These are phyloP conservation scores for Galeopsis tetrahit DNA, from an alignment of 257 asterid species.

Conservation along the genomic window DNA sequence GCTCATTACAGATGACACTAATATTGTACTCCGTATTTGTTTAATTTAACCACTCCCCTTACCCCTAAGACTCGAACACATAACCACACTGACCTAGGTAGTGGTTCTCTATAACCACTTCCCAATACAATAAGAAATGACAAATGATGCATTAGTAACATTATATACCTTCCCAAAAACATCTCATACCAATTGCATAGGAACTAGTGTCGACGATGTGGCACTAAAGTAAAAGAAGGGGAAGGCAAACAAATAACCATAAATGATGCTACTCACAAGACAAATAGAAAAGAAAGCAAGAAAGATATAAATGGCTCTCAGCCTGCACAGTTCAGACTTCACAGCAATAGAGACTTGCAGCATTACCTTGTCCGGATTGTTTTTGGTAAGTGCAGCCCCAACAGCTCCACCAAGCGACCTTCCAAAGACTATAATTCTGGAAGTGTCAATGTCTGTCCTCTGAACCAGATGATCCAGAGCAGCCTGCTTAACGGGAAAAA, in stretches of 20 bases:
- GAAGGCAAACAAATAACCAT: neutral
- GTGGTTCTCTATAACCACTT: too few species aligned
- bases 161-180: slow-evolving; percentile 13
- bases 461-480: slow-evolving; percentile 91
- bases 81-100: too few species aligned
- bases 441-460: slow-evolving; percentile 89
- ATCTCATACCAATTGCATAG: slow-evolving; percentile 11
- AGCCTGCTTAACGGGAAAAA: slow-evolving; percentile 57
- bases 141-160: slow-evolving; percentile 10
- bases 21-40: neutral
- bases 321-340: slow-evolving; percentile 4
- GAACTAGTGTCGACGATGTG: neutral
- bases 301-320: slow-evolving; percentile 20
- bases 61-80: too few species aligned
- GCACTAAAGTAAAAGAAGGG: neutral
- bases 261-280: slow-evolving; percentile 15
- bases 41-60: too few species aligned
- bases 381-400: slow-evolving; percentile 80
- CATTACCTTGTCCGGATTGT: slow-evolving; percentile 90
- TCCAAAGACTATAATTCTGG: slow-evolving; percentile 90
- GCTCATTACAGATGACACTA: neutral
- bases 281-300: slow-evolving; percentile 15
- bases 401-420: slow-evolving; percentile 99
- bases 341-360: slow-evolving; percentile 7
- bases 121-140: slow-evolving; percentile 11